These are phyloP conservation scores for Cucurbitaria berberidis DNA, from an alignment of 2,329 filamentous ascomycete genomes.

Conservation along the genomic window DNA sequence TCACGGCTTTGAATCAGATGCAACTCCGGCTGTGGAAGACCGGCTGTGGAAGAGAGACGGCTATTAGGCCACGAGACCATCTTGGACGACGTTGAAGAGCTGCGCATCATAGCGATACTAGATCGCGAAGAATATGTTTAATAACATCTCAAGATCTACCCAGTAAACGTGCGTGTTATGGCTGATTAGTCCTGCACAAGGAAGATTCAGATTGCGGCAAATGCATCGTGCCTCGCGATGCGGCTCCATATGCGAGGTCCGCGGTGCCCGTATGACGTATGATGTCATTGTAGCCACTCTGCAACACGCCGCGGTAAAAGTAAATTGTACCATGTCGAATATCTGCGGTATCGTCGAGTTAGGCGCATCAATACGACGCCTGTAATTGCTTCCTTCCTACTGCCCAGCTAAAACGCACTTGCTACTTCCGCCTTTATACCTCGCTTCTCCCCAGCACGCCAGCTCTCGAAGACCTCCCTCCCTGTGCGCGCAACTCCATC, in stretches of 20 bases:
- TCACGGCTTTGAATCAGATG: not conserved
- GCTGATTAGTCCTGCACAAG: no score
- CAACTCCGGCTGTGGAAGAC: not conserved
- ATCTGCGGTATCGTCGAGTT: constrained; percentile 15
- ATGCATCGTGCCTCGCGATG: constrained; percentile 10
- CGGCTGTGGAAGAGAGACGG: not conserved
- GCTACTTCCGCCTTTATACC: constrained; percentile 6
- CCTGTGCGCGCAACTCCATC: constrained; percentile 7
- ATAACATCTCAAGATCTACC: not conserved
- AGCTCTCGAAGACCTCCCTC: not conserved
- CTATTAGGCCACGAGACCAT: constrained; percentile 19
- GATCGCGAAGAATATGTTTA: no score
- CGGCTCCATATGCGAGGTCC: constrained; percentile 20
- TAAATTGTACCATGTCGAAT: constrained; percentile 11
- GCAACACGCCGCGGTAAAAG: not conserved
- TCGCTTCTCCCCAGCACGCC: not conserved
- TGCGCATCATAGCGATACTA: constrained; percentile 1
- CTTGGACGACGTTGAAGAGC: not conserved
- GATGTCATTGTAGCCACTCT: constrained; percentile 17
- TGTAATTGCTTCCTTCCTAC: constrained; percentile 23
- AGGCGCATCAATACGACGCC: constrained; percentile 6
- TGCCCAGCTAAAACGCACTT: constrained; percentile 1
- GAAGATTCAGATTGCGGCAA: not conserved
- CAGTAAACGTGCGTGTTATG: no score
- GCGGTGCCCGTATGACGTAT: constrained; percentile 10